These are phyloP conservation scores for Claviceps arundinis DNA, from an alignment of 2,329 filamentous ascomycete species.

Conservation along the genomic window DNA sequence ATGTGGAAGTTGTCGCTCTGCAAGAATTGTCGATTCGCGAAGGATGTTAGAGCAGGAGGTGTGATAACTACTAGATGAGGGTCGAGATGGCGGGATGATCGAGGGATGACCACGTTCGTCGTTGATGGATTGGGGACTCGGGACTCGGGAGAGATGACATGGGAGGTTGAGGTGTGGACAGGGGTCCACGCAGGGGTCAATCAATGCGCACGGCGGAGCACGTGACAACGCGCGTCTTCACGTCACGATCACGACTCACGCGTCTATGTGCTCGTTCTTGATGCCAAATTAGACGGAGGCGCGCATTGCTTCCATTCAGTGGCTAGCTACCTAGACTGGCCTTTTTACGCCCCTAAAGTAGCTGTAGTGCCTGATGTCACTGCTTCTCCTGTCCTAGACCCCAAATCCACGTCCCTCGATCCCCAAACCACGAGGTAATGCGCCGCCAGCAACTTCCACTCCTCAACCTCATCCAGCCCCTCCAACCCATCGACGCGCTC, in stretches of 20 bases:
- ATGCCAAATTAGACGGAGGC: too few relatives aligned
- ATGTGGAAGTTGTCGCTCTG: not conserved
- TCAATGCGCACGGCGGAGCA: not conserved
- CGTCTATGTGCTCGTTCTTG: not conserved
- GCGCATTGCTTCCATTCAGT: too few relatives aligned
- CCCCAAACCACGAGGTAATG: slow-evolving; percentile 92
- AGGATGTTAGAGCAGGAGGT: not conserved
- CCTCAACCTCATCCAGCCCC: slow-evolving; percentile 88
- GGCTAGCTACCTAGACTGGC: too few relatives aligned
- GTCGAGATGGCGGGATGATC: not conserved
- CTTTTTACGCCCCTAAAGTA: too few relatives aligned
- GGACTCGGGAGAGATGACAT: not conserved
- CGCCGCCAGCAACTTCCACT: slow-evolving; percentile 73
- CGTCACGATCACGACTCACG: not conserved
- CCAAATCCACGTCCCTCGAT: slow-evolving; percentile 38
- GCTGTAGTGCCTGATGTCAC: too few relatives aligned
- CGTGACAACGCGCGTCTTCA: slow-evolving; percentile 1
- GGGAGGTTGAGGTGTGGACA: not conserved
- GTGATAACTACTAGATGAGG: not conserved
- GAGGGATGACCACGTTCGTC: not conserved
- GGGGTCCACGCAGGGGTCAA: not conserved
- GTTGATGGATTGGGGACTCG: not conserved
- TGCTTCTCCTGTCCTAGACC: not conserved
- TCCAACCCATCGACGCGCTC: slow-evolving; percentile 67
- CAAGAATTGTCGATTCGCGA: not conserved